Base-by-base conservation (phyloP, 75 land plant species). In the Isoetes taiwanensis region DNA sequence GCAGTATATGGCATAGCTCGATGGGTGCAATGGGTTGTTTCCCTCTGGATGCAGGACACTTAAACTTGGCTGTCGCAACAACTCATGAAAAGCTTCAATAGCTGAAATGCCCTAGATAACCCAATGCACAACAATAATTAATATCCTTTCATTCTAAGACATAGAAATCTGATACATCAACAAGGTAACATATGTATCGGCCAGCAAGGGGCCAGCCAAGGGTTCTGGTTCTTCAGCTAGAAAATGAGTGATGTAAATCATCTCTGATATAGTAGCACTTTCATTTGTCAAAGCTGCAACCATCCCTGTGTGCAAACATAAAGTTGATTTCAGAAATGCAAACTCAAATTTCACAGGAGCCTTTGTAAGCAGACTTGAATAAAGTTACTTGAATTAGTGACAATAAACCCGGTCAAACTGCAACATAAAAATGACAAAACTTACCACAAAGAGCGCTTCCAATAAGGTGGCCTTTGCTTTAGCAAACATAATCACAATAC, bases 191-290 rank as follows among this genome's bases (percentile, higher is more conserved):
- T 46, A 46, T 23, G 50, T 46, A 23, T 46, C 50, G 25, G 50
- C 50, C 6, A 46, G 50, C 8, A 46, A 23, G n/a, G 50, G 50
- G 8, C 50, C 50, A n/a, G 50, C 50, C 19, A 46, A 46, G n/a
- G 25, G 50, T 23, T 46, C 50, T 6, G 50, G 50, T 23, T 46
- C 50, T 23, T 46, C 50, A n/a, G 6, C 50, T 23, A 46, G 50
- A 23, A 46, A 46, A n/a, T 46, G 50, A 16, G 50, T 46, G 6
- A 46, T 46, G 50, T 46, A 46, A n/a, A 46, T 46, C 50, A 46
- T 46, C 19, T 46, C 50, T n/a, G 50, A 46, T 23, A 23, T 46
- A 16, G 50, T 46, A 5, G 50, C 50, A n/a, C 50, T 46, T 23
- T 46, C 50, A n/a, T 46, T 46, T 46, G 50, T 46, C 19, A 46